phyloP scores from a whole-genome alignment of 2,329 filamentous ascomycete genomes.

The Colletotrichum gigasporum region DNA sequence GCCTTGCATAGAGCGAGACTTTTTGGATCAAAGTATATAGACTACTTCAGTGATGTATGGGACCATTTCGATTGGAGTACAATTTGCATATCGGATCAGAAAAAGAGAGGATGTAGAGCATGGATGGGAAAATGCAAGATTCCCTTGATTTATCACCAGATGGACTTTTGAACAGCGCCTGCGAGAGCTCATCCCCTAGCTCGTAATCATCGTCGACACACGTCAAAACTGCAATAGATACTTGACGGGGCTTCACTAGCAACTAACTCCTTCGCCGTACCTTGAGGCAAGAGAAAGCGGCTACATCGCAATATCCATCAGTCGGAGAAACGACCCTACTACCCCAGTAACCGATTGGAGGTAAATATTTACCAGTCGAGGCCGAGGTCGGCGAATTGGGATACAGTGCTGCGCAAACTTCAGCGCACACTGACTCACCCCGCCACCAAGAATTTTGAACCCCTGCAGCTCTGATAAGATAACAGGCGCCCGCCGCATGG shows the following conservation, averaged over 20 bases:
- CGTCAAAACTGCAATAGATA: not conserved
- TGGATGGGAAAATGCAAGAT: conserved; percentile 1
- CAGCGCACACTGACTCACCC: conserved; percentile 13
- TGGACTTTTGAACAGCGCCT: not conserved
- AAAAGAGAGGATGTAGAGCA: conserved; percentile 3
- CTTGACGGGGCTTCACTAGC: too few species aligned
- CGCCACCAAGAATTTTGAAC: not conserved
- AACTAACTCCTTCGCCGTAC: too few species aligned
- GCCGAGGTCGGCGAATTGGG: conserved; percentile 24
- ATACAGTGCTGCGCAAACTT: conserved; percentile 1
- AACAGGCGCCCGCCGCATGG: not conserved
- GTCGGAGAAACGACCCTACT: not conserved
- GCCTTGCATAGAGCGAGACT: conserved; percentile 3
- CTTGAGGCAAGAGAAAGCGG: too few species aligned
- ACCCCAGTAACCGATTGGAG: conserved; percentile 6
- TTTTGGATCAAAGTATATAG: conserved; percentile 12
- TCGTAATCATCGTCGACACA: too few species aligned
- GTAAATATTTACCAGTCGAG: conserved; percentile 20
- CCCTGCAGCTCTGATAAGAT: conserved; percentile 23
- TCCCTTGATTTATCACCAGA: not conserved
- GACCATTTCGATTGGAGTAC: not conserved
- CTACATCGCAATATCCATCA: not conserved
- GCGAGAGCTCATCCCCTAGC: too few species aligned
- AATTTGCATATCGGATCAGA: not conserved
- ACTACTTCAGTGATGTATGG: not conserved